Percentiles rank a stretch among this genome's conserved stretches.
These are phyloP conservation scores for Coemansia brasiliensis DNA, from an alignment of 192 early-diverging fungal species.

Conservation along the genomic window DNA sequence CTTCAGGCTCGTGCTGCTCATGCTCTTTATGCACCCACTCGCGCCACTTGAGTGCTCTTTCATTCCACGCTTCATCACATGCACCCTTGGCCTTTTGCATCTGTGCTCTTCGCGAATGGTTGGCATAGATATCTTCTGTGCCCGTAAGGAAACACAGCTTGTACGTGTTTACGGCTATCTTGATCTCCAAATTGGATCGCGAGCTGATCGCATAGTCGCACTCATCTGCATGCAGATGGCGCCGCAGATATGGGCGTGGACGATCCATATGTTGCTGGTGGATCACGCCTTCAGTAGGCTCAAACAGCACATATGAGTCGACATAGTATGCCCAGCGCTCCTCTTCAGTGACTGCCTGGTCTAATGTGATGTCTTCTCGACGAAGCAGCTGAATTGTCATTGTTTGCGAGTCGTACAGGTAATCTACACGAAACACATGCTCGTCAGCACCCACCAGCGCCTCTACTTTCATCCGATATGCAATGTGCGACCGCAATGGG, in stretches of 20 bases:
- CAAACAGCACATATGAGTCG: slow-evolving; percentile 88
- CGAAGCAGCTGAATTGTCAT: slow-evolving; percentile 87
- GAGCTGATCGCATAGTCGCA: slow-evolving; percentile 63
- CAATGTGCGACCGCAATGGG: slow-evolving; percentile 64
- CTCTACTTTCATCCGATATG: slow-evolving; percentile 72
- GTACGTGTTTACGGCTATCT: slow-evolving; percentile 97
- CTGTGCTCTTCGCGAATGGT: slow-evolving; percentile 43
- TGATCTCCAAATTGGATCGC: slow-evolving; percentile 85
- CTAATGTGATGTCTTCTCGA: slow-evolving; percentile 84
- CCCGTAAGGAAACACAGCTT: slow-evolving; percentile 95
- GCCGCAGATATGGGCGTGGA: slow-evolving; percentile 69
- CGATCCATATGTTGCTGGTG: slow-evolving; percentile 51
- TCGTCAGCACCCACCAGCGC: slow-evolving; percentile 75
- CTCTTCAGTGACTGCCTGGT: slow-evolving; percentile 79
- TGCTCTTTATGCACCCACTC: slow-evolving; percentile 36
- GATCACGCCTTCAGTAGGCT: slow-evolving; percentile 76
- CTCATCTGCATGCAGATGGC: slow-evolving; percentile 55
- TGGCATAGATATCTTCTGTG: slow-evolving; percentile 87
- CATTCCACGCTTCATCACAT: slow-evolving; percentile 29
- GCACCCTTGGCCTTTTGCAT: slow-evolving; percentile 24
- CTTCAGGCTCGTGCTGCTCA: slow-evolving; percentile 4
- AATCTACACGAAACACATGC: slow-evolving; percentile 78
- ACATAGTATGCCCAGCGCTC: slow-evolving; percentile 96
- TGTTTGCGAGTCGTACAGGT: slow-evolving; percentile 56
- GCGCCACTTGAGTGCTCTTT: slow-evolving; percentile 29